Percentiles rank a stretch among this genome's conserved stretches.
These are phyloP conservation scores for Apophysomyces sp. DNA, from an alignment of 371 early-diverging fungal species.

Conservation along the genomic window DNA sequence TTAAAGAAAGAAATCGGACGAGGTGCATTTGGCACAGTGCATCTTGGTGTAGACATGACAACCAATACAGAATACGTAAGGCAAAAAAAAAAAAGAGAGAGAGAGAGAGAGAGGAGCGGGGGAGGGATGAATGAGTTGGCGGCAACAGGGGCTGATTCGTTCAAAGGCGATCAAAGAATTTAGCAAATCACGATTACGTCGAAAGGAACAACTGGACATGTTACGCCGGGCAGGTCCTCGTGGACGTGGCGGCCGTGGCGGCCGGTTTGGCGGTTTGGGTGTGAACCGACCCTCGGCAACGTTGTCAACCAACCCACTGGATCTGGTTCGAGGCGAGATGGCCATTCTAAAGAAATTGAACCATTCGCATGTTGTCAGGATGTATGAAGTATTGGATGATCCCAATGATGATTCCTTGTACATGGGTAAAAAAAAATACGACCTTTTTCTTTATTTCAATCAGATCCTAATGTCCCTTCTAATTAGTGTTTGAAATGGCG, in stretches of 20 bases:
- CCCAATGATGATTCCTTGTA: constrained; percentile 76
- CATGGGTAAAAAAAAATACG: constrained; percentile 54
- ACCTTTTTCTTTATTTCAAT: too few relatives aligned
- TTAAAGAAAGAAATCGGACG: constrained; percentile 76
- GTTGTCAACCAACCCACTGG: constrained; percentile 63
- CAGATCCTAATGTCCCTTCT: too few relatives aligned
- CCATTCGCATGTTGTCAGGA: constrained; percentile 84
- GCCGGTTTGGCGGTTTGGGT: constrained; percentile 33
- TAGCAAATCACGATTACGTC: constrained; percentile 79
- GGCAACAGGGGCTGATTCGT: not conserved
- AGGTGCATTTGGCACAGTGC: constrained; percentile 91
- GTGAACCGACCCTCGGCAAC: constrained; percentile 16
- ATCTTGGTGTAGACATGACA: constrained; percentile 66
- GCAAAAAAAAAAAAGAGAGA: not conserved
- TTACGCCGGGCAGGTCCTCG: constrained; percentile 38
- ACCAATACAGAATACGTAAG: constrained; percentile 60
- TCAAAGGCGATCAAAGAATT: constrained; percentile 90
- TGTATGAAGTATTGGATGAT: constrained; percentile 94
- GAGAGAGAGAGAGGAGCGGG: not conserved
- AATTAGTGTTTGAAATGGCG: constrained; percentile 85
- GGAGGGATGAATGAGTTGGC: too few relatives aligned
- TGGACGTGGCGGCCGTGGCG: constrained; percentile 27
- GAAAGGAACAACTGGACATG: constrained; percentile 62
- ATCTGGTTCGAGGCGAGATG: constrained; percentile 87
- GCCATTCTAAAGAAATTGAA: constrained; percentile 93